These are phyloP conservation scores for Exutisphaerella laricina DNA, from an alignment of 2,329 filamentous ascomycete genomes.

Conservation along the genomic window DNA sequence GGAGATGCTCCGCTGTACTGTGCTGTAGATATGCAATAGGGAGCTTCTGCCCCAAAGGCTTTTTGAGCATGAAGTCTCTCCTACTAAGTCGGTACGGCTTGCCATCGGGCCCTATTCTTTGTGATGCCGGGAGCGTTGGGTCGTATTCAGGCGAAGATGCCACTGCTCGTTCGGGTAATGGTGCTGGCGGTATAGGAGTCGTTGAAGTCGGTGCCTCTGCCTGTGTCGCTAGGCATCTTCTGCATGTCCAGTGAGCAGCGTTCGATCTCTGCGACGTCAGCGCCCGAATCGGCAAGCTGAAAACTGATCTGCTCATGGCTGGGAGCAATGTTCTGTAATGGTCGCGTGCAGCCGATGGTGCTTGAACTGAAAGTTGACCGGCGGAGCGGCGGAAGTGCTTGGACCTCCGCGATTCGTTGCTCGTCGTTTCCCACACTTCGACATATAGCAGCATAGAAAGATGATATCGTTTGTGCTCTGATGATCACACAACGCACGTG, in stretches of 20 bases:
- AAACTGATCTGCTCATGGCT: conserved; percentile 25
- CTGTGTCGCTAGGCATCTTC: conserved; percentile 30
- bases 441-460: too few species aligned
- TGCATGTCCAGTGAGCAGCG: conserved; percentile 28
- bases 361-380: neutral
- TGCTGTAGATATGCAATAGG: conserved; percentile 20
- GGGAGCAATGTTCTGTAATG: conserved; percentile 6
- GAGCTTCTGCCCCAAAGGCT: conserved; percentile 15
- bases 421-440: neutral
- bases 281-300: conserved; percentile 25
- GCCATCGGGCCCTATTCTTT: conserved; percentile 15
- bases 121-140: conserved; percentile 15
- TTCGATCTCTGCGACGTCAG: conserved; percentile 14
- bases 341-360: conserved; percentile 10
- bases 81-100: conserved; percentile 14
- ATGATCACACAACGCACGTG: too few species aligned
- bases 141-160: conserved; percentile 14
- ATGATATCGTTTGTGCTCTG: too few species aligned
- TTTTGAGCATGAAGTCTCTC: conserved; percentile 24
- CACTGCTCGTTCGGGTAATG: conserved; percentile 1
- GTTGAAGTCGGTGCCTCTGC: conserved; percentile 12
- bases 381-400: neutral
- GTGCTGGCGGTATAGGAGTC: conserved; percentile 8
- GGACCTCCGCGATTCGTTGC: neutral
- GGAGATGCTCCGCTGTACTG: conserved; percentile 19